Percentiles rank a stretch among this genome's conserved stretches.
phyloP scores from a whole-genome alignment of 768 basidiomycete genomes.

The Leucocoprinus birnbaumii region DNA sequence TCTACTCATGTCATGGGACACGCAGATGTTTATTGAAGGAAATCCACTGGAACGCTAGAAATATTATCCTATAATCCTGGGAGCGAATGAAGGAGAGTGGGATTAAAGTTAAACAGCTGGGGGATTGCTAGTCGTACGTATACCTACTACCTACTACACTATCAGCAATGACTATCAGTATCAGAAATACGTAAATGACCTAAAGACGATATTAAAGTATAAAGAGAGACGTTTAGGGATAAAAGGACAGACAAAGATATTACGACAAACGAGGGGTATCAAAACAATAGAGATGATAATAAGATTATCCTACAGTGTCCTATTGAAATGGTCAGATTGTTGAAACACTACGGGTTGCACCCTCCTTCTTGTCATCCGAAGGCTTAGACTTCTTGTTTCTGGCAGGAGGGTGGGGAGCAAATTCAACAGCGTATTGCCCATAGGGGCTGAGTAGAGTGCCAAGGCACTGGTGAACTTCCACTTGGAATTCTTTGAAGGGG shows the following conservation, averaged over 20 bases:
- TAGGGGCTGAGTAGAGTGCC: constrained; percentile 64
- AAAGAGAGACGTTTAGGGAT: not conserved
- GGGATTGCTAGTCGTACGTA: not conserved
- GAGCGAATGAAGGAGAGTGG: not conserved
- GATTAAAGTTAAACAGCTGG: constrained; percentile 3
- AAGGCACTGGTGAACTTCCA: constrained; percentile 70
- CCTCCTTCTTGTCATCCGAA: constrained; percentile 4
- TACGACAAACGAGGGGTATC: constrained; percentile 4
- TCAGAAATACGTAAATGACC: constrained; percentile 1
- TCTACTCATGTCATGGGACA: constrained; percentile 3
- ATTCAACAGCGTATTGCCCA: constrained; percentile 59
- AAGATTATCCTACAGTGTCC: constrained; percentile 4
- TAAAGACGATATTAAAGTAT: not conserved
- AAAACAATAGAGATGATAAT: constrained; percentile 9
- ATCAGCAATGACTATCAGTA: not conserved
- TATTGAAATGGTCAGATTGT: not conserved
- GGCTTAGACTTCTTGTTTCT: not conserved
- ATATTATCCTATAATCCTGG: not conserved
- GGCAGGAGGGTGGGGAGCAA: constrained; percentile 27
- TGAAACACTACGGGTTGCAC: not conserved
- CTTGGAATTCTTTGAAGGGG: constrained; percentile 72
- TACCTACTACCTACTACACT: constrained; percentile 5
- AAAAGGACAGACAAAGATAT: not conserved
- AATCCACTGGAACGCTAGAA: not conserved
- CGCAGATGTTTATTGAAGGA: too few species aligned